Evolutionary conservation across 2,329 filamentous ascomycete genomes (phyloP).

Genomic region (Fusarium nurragi): DNA sequence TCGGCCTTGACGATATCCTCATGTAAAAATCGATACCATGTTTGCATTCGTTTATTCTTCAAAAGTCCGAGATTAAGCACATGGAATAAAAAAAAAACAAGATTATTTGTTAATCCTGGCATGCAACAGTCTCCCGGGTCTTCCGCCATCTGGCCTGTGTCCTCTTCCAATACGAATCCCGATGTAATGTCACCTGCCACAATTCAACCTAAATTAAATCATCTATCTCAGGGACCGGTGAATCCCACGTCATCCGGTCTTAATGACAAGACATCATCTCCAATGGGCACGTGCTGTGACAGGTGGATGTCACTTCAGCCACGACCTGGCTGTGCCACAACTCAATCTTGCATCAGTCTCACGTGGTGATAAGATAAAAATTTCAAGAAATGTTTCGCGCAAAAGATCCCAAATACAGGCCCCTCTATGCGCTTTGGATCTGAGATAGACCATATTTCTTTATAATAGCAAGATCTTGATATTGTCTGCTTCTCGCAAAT

Average conservation of each 20-base stretch:
- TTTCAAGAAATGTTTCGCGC: constrained; percentile 46
- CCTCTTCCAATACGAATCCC: constrained; percentile 14
- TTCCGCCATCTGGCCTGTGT: constrained; percentile 29
- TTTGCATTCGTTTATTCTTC: background rate
- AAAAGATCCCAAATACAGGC: constrained; percentile 16
- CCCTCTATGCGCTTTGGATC: constrained; percentile 33
- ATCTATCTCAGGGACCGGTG: constrained; percentile 7
- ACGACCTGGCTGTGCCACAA: constrained; percentile 19
- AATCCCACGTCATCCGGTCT: constrained; percentile 21
- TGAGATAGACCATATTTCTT: constrained; percentile 9
- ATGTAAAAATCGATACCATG: constrained; percentile 1
- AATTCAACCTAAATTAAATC: constrained; percentile 3
- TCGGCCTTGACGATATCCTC: constrained; percentile 13
- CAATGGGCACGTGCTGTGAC: constrained; percentile 15
- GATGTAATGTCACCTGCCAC: constrained; percentile 14
- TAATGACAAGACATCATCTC: background rate
- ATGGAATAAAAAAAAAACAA: constrained; percentile 33
- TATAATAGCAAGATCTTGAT: background rate
- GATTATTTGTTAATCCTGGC: constrained; percentile 17
- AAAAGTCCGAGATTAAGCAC: background rate
- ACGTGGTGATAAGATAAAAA: constrained; percentile 50
- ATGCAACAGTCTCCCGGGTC: constrained; percentile 12
- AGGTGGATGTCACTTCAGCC: background rate
- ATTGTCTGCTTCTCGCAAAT: background rate
- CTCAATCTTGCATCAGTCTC: background rate